Conservation (phyloP, 768 basidiomycete species). For the Sporobolomyces phaffii region DNA sequence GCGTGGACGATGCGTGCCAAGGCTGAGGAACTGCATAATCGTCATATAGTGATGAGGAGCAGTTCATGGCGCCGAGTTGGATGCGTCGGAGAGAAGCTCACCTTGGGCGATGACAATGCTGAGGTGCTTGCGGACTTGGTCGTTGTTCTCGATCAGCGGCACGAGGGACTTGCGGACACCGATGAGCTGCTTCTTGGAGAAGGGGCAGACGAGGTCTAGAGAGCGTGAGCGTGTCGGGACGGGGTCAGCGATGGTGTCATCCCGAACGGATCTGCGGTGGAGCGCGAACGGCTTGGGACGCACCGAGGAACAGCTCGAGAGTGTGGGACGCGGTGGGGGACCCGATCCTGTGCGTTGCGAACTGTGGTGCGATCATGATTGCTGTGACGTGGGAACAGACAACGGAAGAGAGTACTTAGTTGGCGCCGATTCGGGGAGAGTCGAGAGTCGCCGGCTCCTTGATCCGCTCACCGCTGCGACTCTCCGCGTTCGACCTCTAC, state of each 20-base stretch:
- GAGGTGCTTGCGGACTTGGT: constrained; percentile 5
- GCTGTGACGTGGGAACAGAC: no score
- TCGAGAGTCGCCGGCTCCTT: no score
- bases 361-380: constrained; percentile 30
- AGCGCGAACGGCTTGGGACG: background rate
- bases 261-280: background rate
- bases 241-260: background rate
- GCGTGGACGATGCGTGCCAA: constrained; percentile 33
- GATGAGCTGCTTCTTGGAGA: constrained; percentile 23
- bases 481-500: no score
- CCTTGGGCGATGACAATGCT: constrained; percentile 24
- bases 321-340: constrained; percentile 7
- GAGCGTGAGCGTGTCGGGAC: background rate
- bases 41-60: no score
- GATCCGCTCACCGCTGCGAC: no score
- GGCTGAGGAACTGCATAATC: constrained; percentile 25
- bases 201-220: constrained; percentile 12
- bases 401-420: no score
- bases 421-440: no score
- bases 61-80: background rate
- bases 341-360: constrained; percentile 28
- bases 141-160: constrained; percentile 19
- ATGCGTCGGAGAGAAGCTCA: background rate
- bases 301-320: constrained; percentile 21
- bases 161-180: constrained; percentile 19